Evolutionary conservation across 2,329 filamentous ascomycete species (phyloP).

Genomic region (Westerdykella ornata): DNA sequence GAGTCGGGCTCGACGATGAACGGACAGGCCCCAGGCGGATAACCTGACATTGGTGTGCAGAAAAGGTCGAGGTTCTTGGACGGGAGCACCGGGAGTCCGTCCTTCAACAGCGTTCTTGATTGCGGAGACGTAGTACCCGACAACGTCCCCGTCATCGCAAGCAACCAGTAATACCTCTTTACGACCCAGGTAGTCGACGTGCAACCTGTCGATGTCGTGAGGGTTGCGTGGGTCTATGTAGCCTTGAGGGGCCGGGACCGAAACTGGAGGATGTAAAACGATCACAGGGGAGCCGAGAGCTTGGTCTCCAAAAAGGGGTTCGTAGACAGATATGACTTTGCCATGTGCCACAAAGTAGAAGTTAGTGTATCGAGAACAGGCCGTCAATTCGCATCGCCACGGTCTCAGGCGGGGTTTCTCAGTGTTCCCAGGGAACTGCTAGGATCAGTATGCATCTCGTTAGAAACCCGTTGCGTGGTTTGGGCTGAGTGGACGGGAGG

Average conservation of each 20-base stretch:
- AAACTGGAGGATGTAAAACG: slow-evolving; percentile 35
- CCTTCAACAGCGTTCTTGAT: slow-evolving; percentile 23
- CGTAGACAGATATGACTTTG: slow-evolving; percentile 38
- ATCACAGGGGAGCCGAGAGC: slow-evolving; percentile 13
- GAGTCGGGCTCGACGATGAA: slow-evolving; percentile 73
- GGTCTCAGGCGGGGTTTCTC: slow-evolving; percentile 15
- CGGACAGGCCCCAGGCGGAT: slow-evolving; percentile 83
- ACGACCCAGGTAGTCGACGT: slow-evolving; percentile 41
- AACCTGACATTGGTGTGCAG: slow-evolving; percentile 68
- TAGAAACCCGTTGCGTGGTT: too few relatives aligned
- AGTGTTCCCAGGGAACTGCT: too few relatives aligned
- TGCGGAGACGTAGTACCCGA: slow-evolving; percentile 35
- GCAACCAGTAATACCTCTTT: slow-evolving; percentile 47
- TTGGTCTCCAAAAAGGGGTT: slow-evolving; percentile 42
- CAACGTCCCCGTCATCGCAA: slow-evolving; percentile 53
- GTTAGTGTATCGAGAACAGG: slow-evolving; percentile 42
- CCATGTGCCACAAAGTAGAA: slow-evolving; percentile 45
- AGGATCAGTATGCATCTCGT: too few relatives aligned
- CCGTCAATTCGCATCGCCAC: slow-evolving; percentile 44
- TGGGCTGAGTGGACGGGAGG: too few relatives aligned
- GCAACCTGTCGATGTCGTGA: slow-evolving; percentile 42
- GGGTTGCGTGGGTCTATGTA: slow-evolving; percentile 36
- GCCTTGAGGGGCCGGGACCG: slow-evolving; percentile 7
- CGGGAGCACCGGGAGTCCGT: slow-evolving; percentile 20
- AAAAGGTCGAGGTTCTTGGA: slow-evolving; percentile 43